Conservation (phyloP, 73 alveolate genomes). For the Durusdinium trenchii region DNA sequence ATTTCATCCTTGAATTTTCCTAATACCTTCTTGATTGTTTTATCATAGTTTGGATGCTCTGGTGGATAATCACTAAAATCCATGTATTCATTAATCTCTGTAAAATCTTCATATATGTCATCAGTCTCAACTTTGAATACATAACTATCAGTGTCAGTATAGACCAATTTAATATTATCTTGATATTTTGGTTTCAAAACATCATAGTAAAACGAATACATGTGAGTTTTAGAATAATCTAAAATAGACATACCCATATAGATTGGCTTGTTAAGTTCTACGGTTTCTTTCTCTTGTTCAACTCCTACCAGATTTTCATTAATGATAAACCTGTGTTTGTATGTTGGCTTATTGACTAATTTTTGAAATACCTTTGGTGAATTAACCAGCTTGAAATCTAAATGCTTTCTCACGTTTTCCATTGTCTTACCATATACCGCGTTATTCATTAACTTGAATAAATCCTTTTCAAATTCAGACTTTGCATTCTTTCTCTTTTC, state of each 20-base stretch:
- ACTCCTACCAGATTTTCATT: conserved; percentile 6
- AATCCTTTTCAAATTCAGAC: neutral
- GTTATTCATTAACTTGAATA: conserved; percentile 23
- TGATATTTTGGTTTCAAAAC: conserved; percentile 26
- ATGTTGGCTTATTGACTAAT: neutral
- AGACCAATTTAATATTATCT: conserved; percentile 21
- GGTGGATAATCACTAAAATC: neutral
- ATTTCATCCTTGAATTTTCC: conserved; percentile 26
- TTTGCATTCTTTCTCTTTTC: conserved; percentile 26
- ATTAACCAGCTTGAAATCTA: neutral
- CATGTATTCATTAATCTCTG: neutral
- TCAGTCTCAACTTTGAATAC: neutral
- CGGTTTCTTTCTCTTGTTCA: neutral
- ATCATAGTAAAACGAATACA: conserved; percentile 34
- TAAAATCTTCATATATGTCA: neutral
- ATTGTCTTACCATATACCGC: neutral
- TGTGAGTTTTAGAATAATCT: conserved; percentile 10
- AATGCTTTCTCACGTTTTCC: conserved; percentile 24
- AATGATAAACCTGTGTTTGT: conserved; percentile 13
- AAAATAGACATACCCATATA: conserved; percentile 18
- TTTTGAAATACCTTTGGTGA: neutral
- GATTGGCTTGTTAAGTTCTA: neutral
- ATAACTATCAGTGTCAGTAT: conserved; percentile 57
- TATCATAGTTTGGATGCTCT: conserved; percentile 9
- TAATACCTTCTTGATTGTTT: neutral